Conservation (phyloP, 495 filamentous ascomycete species). For the Penicillium bovifimosum region DNA sequence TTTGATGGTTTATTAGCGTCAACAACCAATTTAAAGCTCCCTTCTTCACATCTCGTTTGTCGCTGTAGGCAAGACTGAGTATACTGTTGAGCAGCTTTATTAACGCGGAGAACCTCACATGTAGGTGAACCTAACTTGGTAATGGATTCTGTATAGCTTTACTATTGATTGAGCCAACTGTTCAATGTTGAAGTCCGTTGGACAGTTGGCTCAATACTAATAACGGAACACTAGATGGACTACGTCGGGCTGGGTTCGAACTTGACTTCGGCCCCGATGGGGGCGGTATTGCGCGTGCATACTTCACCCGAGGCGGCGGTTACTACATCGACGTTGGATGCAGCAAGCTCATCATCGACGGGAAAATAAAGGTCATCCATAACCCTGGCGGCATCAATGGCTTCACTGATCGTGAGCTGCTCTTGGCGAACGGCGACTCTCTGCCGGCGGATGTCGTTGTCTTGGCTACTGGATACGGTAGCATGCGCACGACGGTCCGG, state of each 20-base stretch:
- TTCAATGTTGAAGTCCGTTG: too few species aligned
- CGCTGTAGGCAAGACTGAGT: background rate
- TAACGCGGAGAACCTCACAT: background rate
- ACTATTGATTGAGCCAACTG: background rate
- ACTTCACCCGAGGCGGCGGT: conserved; percentile 65
- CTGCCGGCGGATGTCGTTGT: conserved; percentile 73
- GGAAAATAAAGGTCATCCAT: conserved; percentile 70
- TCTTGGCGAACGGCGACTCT: conserved; percentile 57
- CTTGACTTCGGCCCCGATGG: conserved; percentile 61
- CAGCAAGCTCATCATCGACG: conserved; percentile 66
- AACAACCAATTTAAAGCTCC: background rate
- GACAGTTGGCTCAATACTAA: too few species aligned
- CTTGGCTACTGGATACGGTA: conserved; percentile 76
- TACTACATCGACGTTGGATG: conserved; percentile 77
- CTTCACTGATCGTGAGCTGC: conserved; percentile 50
- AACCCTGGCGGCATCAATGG: conserved; percentile 53
- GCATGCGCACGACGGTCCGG: conserved; percentile 61
- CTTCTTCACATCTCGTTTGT: background rate
- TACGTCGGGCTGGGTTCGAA: conserved; percentile 61
- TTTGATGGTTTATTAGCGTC: conserved; percentile 4
- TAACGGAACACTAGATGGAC: conserved; percentile 41
- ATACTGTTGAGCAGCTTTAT: background rate
- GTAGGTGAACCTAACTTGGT: too few species aligned
- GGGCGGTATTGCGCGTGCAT: conserved; percentile 61
- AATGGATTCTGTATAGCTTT: background rate